Conservation (phyloP, 768 basidiomycete genomes). For the Suillus paluster region DNA sequence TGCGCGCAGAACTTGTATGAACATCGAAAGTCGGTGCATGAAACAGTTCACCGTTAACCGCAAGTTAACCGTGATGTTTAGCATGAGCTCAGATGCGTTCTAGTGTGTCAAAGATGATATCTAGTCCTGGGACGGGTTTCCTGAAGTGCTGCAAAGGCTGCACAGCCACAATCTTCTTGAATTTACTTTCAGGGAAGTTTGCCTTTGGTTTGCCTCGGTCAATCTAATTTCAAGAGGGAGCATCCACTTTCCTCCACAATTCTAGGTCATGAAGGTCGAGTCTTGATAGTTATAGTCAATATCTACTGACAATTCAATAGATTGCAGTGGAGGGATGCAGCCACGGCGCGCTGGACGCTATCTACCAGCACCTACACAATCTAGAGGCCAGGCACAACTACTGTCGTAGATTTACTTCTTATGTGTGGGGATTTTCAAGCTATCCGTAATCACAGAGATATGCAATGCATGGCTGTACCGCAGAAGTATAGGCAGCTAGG, state of each 20-base stretch:
- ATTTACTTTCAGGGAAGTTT: too few relatives aligned
- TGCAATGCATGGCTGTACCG: slow-evolving; percentile 91
- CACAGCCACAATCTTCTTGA: too few relatives aligned
- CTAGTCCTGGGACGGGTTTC: too few relatives aligned
- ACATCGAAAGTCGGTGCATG: too few relatives aligned
- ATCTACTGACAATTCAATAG: slow-evolving; percentile 37
- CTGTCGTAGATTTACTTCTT: slow-evolving; percentile 82
- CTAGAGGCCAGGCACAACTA: slow-evolving; percentile 67
- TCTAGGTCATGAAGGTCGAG: slow-evolving; percentile 1
- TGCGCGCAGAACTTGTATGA: not conserved
- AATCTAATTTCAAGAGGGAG: not conserved
- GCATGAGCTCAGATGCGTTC: too few relatives aligned
- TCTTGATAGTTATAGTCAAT: too few relatives aligned
- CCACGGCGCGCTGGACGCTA: slow-evolving; percentile 90
- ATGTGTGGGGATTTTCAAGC: slow-evolving; percentile 98
- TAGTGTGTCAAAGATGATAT: too few relatives aligned
- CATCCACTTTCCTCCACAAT: not conserved
- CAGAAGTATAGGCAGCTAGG: slow-evolving; percentile 85
- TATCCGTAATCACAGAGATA: slow-evolving; percentile 80
- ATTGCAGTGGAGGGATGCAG: slow-evolving; percentile 95
- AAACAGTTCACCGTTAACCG: too few relatives aligned
- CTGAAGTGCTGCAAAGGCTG: too few relatives aligned
- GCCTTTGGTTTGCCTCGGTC: too few relatives aligned
- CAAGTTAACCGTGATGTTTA: too few relatives aligned
- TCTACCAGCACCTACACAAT: slow-evolving; percentile 70